Base-by-base conservation (phyloP, 371 early-diverging fungal species). In the Mucor racemosus region DNA sequence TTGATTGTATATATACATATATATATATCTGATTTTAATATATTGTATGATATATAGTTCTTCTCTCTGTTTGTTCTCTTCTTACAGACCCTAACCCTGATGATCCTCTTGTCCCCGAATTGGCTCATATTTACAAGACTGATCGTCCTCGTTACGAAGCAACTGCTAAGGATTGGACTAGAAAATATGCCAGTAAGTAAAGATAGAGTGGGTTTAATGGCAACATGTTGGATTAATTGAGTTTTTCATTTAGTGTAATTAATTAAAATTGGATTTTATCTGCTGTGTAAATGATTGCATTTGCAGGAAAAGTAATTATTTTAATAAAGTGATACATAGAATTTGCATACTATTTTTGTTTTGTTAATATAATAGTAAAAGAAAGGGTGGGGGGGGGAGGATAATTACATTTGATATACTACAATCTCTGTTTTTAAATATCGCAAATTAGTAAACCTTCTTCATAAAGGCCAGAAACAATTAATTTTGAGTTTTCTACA, bases 71-170 rank as follows among this genome's bases (percentile, higher is more conserved):
- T 70, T 94, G 98, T 76, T 97, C 97, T 58, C 86, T 98, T 88
- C 87, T 99, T 70, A 98, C 98, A 56, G 99, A 99, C 82, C 99
- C 99, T 62, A 99, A 99, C 81, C 99, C 99, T 48, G 92, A 90
- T 75, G 83, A 93, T 73, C 95, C 99, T 26, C 90, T 98, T 58
- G 95, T 98, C 17, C 97, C 99, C 46, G 99, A 99, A 81, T 93
- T 98, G 74, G 99, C 99, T 59, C 96, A 97, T 73, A 80, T 92
- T 17, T 99, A 96, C 90, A 97, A 97, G 87, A 95, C 94, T 44
- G 98, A 99, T 76, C 90, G 93, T 64, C 65, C 88, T 34, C 90
- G 91, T 60, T 96, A 97, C 74, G 95, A 96, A 72, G 73, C 88
- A 40, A 94, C 93, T 54, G 97, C 97, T 48, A 79, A 90, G 75